Percentiles rank a stretch among this genome's conserved stretches.
Evolutionary conservation across 805 yeast genomes (phyloP).

Genomic region (Peterozyma xylosa): DNA sequence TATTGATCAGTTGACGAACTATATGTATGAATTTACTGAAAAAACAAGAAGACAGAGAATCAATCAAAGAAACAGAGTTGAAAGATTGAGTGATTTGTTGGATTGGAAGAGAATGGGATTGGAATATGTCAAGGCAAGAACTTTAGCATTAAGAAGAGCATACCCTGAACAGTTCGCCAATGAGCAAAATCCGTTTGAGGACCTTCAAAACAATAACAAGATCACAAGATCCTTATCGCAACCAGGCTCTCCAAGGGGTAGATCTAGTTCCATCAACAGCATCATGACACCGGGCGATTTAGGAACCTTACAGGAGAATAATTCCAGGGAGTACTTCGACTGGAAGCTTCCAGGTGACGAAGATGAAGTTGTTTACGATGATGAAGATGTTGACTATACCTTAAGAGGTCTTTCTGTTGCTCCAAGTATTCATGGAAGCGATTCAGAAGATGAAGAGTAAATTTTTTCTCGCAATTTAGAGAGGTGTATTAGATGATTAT

Average conservation of each 20-base stretch:
- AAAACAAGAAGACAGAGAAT: constrained; percentile 95
- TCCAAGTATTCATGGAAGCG: constrained; percentile 24
- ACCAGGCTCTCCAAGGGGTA: constrained; percentile 92
- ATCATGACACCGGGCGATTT: constrained; percentile 97
- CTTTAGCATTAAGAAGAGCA: constrained; percentile 85
- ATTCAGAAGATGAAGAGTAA: constrained; percentile 9
- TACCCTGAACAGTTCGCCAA: constrained; percentile 75
- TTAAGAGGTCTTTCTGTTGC: constrained; percentile 28
- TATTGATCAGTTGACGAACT: constrained; percentile 80
- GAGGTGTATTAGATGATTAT: neutral
- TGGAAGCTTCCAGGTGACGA: constrained; percentile 28
- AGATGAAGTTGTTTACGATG: neutral
- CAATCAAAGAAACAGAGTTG: constrained; percentile 96
- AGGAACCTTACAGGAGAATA: constrained; percentile 91
- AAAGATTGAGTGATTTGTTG: constrained; percentile 81
- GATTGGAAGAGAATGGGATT: constrained; percentile 99
- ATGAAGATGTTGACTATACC: constrained; percentile 25
- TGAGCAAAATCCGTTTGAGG: constrained; percentile 30
- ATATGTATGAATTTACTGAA: constrained; percentile 81
- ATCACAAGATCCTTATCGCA: constrained; percentile 88
- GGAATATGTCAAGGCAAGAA: constrained; percentile 92
- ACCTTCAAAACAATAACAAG: constrained; percentile 40
- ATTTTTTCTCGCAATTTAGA: neutral
- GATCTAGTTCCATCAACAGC: constrained; percentile 41
- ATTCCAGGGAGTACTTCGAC: constrained; percentile 73